Conservation (phyloP, 2,329 filamentous ascomycete genomes). For the Pezicula neosporulosa region DNA sequence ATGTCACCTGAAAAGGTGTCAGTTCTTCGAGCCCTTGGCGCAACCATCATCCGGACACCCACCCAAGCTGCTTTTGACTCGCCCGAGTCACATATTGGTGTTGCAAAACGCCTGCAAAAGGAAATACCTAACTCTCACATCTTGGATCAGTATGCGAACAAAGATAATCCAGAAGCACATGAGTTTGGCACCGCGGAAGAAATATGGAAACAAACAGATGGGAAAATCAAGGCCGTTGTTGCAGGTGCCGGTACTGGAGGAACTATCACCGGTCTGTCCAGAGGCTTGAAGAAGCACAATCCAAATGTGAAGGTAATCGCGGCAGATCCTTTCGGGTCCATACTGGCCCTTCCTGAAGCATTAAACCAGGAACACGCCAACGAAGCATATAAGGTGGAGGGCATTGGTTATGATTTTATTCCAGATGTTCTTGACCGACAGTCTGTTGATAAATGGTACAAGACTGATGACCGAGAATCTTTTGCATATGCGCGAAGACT, state of each 20-base stretch:
- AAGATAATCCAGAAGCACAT: slow-evolving; percentile 89
- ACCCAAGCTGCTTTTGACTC: slow-evolving; percentile 93
- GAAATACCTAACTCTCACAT: slow-evolving; percentile 97
- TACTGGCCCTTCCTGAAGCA: slow-evolving; percentile 75
- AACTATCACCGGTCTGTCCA: slow-evolving; percentile 86
- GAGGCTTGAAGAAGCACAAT: slow-evolving; percentile 85
- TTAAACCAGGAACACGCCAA: slow-evolving; percentile 81
- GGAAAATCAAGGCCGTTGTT: slow-evolving; percentile 77
- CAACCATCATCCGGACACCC: slow-evolving; percentile 95
- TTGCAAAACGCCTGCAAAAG: slow-evolving; percentile 84
- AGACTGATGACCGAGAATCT: slow-evolving; percentile 89
- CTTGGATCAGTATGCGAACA: slow-evolving; percentile 91
- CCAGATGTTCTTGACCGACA: slow-evolving; percentile 85
- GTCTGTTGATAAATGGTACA: slow-evolving; percentile 91
- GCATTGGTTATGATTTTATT: slow-evolving; percentile 98
- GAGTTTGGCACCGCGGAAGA: slow-evolving; percentile 94
- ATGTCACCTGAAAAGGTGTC: slow-evolving; percentile 99
- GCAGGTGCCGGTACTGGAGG: slow-evolving; percentile 94
- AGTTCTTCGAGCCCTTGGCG: slow-evolving; percentile 87
- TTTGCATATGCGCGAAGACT: slow-evolving; percentile 87
- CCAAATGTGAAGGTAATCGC: slow-evolving; percentile 82
- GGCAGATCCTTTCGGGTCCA: slow-evolving; percentile 88
- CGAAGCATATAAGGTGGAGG: slow-evolving; percentile 93
- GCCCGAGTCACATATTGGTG: slow-evolving; percentile 95
- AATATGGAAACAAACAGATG: slow-evolving; percentile 88